Evolutionary conservation across 2,329 filamentous ascomycete genomes (phyloP).

Genomic region (Aspergillus melleus): DNA sequence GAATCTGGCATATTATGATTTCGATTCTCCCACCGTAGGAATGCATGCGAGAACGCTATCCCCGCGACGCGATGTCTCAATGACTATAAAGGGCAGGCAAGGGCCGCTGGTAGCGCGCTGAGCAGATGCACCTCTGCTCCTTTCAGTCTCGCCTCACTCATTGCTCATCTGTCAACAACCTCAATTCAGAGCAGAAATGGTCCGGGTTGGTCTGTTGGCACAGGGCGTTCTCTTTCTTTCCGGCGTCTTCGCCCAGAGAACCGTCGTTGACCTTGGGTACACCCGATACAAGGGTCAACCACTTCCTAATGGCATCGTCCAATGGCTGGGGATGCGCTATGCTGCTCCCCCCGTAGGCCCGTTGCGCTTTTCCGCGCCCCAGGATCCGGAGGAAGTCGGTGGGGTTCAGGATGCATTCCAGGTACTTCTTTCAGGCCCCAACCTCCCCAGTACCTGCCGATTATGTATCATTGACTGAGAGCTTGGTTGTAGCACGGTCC

Average conservation of each 20-base stretch:
- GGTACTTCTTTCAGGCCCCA: slow-evolving; percentile 37
- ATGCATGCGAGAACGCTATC: neutral
- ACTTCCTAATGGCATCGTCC: slow-evolving; percentile 58
- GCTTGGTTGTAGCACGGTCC: slow-evolving; percentile 35
- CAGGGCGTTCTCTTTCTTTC: slow-evolving; percentile 8
- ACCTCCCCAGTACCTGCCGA: too few relatives aligned
- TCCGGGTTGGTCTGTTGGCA: neutral
- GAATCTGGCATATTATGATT: neutral
- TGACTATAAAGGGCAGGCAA: neutral
- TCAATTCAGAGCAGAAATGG: neutral
- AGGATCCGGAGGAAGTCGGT: slow-evolving; percentile 55
- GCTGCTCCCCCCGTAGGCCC: slow-evolving; percentile 67
- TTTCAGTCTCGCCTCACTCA: neutral
- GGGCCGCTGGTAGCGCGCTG: neutral
- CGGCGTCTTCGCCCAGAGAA: slow-evolving; percentile 24
- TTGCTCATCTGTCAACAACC: neutral
- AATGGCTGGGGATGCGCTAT: slow-evolving; percentile 75
- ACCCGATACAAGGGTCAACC: slow-evolving; percentile 62
- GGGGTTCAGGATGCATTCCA: slow-evolving; percentile 55
- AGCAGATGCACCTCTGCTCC: neutral
- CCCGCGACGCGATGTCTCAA: neutral
- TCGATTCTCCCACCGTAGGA: neutral
- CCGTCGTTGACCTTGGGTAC: slow-evolving; percentile 64
- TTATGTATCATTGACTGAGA: neutral
- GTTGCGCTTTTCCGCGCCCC: slow-evolving; percentile 66